Evolutionary conservation across 2,329 filamentous ascomycete genomes (phyloP).

Genomic region (Aureobasidium sp.): DNA sequence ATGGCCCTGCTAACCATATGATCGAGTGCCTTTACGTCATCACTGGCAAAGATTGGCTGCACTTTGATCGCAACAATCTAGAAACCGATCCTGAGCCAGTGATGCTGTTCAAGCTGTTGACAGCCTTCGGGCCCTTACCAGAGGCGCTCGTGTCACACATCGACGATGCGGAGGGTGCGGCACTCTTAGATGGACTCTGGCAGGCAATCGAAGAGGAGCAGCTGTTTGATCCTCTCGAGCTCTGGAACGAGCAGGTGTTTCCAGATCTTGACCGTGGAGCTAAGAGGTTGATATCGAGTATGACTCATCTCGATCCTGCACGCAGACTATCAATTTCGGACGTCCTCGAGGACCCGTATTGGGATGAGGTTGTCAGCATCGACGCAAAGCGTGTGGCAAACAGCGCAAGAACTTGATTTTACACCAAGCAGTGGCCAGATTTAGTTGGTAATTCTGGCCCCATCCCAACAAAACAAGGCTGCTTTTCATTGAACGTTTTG

Average conservation of each 20-base stretch:
- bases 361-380: too few species aligned
- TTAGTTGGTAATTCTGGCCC: too few species aligned
- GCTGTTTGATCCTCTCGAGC: background rate
- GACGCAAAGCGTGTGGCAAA: too few species aligned
- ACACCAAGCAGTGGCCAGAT: too few species aligned
- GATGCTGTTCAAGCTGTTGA: background rate
- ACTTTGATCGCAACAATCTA: background rate
- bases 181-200: background rate
- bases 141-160: background rate
- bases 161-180: background rate
- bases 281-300: background rate
- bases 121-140: background rate
- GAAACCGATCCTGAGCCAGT: background rate
- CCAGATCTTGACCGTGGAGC: background rate
- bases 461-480: too few species aligned
- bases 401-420: too few species aligned
- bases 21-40: background rate
- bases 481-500: too few species aligned
- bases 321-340: background rate
- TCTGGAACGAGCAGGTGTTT: background rate
- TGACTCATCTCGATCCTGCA: background rate
- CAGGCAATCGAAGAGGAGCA: background rate
- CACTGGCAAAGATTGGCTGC: background rate
- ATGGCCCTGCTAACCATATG: too few species aligned
- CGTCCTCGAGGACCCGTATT: background rate